Conservation (phyloP, 2,329 filamentous ascomycete genomes). For the Xylariales sp. region DNA sequence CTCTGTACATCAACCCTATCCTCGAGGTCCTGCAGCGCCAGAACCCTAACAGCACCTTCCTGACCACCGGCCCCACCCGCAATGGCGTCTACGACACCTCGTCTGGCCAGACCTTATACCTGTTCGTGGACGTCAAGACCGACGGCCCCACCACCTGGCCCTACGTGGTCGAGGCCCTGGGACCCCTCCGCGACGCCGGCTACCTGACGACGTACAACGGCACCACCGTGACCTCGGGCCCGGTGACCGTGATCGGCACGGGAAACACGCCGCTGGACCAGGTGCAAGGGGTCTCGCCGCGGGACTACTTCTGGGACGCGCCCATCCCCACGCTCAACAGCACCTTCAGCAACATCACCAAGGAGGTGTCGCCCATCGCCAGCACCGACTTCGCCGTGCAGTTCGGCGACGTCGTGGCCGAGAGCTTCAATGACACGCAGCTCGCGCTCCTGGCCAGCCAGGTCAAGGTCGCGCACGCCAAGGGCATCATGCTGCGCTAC, state of each 20-base stretch:
- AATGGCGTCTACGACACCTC: constrained; percentile 50
- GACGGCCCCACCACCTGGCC: constrained; percentile 44
- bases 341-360: constrained; percentile 18
- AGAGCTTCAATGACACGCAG: constrained; percentile 40
- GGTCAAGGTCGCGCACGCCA: constrained; percentile 46
- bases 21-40: constrained; percentile 50
- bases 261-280: constrained; percentile 55
- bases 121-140: constrained; percentile 67
- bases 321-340: constrained; percentile 16
- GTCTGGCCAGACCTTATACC: constrained; percentile 45
- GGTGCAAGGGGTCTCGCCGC: constrained; percentile 41
- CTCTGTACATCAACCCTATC: constrained; percentile 60
- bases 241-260: constrained; percentile 63
- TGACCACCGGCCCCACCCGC: constrained; percentile 26
- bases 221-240: constrained; percentile 40
- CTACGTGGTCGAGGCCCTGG: constrained; percentile 45
- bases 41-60: constrained; percentile 41
- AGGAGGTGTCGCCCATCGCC: constrained; percentile 18
- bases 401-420: constrained; percentile 27
- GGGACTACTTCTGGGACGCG: constrained; percentile 59
- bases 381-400: constrained; percentile 30
- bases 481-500: constrained; percentile 56
- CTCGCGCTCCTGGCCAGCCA: constrained; percentile 45
- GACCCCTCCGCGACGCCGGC: constrained; percentile 49
- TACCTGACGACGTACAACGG: constrained; percentile 50